Evolutionary conservation across 2,329 filamentous ascomycete species (phyloP).

Genomic region (Pseudogymnoascus verrucosus): DNA sequence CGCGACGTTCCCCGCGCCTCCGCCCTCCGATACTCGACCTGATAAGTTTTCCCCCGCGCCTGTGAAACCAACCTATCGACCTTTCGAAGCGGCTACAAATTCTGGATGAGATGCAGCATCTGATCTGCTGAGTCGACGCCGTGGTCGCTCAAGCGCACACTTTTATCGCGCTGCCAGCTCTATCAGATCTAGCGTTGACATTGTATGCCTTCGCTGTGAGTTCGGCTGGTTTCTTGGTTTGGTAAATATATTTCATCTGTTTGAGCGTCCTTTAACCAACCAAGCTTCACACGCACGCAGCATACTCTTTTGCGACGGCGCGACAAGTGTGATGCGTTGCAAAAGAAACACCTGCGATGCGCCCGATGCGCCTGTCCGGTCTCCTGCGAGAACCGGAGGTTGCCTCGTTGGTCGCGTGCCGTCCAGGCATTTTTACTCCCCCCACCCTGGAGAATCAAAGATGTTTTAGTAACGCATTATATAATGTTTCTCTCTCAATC

Average conservation of each 20-base stretch:
- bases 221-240: background rate
- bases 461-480: background rate
- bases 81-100: slow-evolving; percentile 1
- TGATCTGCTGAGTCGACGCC: slow-evolving; percentile 3
- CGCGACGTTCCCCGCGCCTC: background rate
- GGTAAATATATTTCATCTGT: slow-evolving; percentile 3
- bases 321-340: background rate
- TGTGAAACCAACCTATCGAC: background rate
- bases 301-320: background rate
- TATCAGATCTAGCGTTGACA: slow-evolving; percentile 4
- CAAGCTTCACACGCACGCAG: background rate
- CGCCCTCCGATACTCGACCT: background rate
- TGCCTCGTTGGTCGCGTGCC: background rate
- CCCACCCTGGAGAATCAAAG: background rate
- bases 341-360: background rate
- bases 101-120: slow-evolving; percentile 2
- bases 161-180: background rate
- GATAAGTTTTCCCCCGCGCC: background rate
- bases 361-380: background rate
- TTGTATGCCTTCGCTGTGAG: slow-evolving; percentile 2
- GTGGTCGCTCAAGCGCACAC: background rate
- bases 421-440: background rate
- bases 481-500: background rate
- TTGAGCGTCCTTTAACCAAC: background rate
- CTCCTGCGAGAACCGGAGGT: background rate